Conservation (phyloP, 345 rosid genomes). For the Syzygium jambos region DNA sequence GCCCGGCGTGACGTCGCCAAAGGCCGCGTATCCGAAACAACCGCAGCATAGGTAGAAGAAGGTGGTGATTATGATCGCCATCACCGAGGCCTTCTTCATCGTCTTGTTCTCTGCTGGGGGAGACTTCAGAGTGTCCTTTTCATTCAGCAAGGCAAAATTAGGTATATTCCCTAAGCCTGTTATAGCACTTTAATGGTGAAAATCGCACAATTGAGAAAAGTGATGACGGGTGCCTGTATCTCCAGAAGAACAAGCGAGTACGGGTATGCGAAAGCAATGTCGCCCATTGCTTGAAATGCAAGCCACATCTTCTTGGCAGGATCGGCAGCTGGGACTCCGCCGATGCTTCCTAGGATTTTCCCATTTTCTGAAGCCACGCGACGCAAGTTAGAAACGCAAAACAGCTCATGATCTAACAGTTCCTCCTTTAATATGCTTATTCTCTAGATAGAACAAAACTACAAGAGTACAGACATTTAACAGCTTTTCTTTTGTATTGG, state of each 20-base stretch:
- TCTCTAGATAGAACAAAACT: neutral
- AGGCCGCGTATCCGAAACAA: conserved; percentile 33
- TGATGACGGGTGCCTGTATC: conserved; percentile 36
- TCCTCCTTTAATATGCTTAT: neutral
- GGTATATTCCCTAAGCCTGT: neutral
- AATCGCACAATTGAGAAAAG: neutral
- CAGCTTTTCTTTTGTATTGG: neutral
- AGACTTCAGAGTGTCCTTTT: conserved; percentile 34
- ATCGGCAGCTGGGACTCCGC: conserved; percentile 31
- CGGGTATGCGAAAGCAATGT: conserved; percentile 61
- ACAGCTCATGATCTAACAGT: neutral
- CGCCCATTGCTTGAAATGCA: conserved; percentile 47
- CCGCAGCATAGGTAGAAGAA: conserved; percentile 34
- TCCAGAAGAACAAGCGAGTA: conserved; percentile 48
- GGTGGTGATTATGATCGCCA: conserved; percentile 13
- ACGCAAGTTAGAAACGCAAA: neutral
- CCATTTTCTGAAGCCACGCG: conserved; percentile 17
- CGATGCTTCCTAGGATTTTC: conserved; percentile 32
- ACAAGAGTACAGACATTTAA: neutral
- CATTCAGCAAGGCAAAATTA: neutral
- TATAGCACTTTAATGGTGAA: neutral
- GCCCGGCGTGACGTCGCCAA: conserved; percentile 24
- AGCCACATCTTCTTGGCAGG: conserved; percentile 29
- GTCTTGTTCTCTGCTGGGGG: conserved; percentile 26
- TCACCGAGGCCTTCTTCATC: conserved; percentile 24